phyloP scores from a whole-genome alignment of 2,329 filamentous ascomycete species.

The Trichoderma atrobrunneum region DNA sequence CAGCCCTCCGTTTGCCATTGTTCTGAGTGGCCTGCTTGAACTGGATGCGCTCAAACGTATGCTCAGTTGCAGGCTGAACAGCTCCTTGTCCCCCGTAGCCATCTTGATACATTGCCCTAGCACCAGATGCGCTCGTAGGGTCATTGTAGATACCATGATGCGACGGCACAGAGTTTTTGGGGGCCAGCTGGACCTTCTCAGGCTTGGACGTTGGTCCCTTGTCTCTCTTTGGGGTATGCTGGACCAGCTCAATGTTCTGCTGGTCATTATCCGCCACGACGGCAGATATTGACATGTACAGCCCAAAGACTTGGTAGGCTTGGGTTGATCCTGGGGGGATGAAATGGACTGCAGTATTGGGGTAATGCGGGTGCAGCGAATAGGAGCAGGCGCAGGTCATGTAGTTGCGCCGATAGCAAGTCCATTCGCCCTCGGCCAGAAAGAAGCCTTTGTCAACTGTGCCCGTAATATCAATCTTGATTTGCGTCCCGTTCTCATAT shows the following conservation, averaged over 20 bases:
- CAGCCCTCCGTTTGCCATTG: slow-evolving; percentile 85
- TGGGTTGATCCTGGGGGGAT: slow-evolving; percentile 49
- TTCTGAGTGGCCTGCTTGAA: slow-evolving; percentile 94
- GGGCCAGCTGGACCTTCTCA: slow-evolving; percentile 63
- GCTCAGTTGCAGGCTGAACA: slow-evolving; percentile 47
- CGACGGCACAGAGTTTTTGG: slow-evolving; percentile 59
- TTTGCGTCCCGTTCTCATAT: slow-evolving; percentile 53
- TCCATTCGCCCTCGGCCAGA: slow-evolving; percentile 77
- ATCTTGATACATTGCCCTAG: slow-evolving; percentile 42
- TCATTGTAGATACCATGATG: slow-evolving; percentile 48
- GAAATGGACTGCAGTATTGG: slow-evolving; percentile 49
- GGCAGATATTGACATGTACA: slow-evolving; percentile 82
- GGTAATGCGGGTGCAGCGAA: slow-evolving; percentile 58
- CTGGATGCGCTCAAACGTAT: slow-evolving; percentile 82
- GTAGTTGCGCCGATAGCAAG: slow-evolving; percentile 88
- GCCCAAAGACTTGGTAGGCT: slow-evolving; percentile 65
- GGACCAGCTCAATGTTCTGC: slow-evolving; percentile 79
- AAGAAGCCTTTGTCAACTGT: slow-evolving; percentile 91
- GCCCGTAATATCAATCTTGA: slow-evolving; percentile 72
- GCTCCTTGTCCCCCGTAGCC: slow-evolving; percentile 33
- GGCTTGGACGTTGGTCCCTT: slow-evolving; percentile 79
- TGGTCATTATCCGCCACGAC: slow-evolving; percentile 72
- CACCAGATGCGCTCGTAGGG: slow-evolving; percentile 28
- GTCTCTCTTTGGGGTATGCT: slow-evolving; percentile 89
- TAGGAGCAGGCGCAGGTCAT: slow-evolving; percentile 83